phyloP scores from a whole-genome alignment of 164 flowering plant genomes.

The Protea cynaroides region DNA sequence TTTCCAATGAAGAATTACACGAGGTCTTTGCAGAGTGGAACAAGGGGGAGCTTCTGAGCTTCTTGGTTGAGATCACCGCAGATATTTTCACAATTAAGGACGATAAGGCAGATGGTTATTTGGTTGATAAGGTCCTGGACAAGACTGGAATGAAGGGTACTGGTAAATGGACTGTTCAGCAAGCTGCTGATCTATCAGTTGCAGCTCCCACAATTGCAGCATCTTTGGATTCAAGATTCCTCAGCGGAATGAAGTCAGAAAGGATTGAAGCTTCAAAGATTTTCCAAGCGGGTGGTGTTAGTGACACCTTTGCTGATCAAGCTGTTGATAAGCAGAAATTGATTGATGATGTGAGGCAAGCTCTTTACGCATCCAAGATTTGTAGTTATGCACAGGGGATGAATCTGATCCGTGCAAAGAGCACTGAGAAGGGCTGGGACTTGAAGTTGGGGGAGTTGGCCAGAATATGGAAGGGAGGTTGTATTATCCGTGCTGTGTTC shows the following conservation, averaged over 20 bases:
- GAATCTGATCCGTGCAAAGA: slow-evolving; percentile 76
- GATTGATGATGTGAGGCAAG: slow-evolving; percentile 68
- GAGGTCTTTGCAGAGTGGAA: slow-evolving; percentile 63
- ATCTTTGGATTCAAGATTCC: slow-evolving; percentile 60
- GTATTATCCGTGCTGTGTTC: slow-evolving; percentile 69
- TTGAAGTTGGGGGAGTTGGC: slow-evolving; percentile 69
- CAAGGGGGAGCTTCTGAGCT: slow-evolving; percentile 68
- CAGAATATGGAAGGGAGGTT: slow-evolving; percentile 82
- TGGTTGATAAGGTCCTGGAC: slow-evolving; percentile 77
- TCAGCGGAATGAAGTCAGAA: slow-evolving; percentile 69
- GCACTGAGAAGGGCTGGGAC: slow-evolving; percentile 64
- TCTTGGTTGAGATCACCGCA: slow-evolving; percentile 71
- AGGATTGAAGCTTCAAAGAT: slow-evolving; percentile 58
- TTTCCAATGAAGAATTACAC: slow-evolving; percentile 51
- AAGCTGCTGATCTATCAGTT: slow-evolving; percentile 74
- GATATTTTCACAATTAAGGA: slow-evolving; percentile 64
- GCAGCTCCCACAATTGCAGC: slow-evolving; percentile 71
- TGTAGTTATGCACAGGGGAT: slow-evolving; percentile 82
- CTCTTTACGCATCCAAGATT: slow-evolving; percentile 70
- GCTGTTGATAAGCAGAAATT: slow-evolving; percentile 47
- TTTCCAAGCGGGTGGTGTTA: slow-evolving; percentile 44
- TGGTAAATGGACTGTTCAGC: slow-evolving; percentile 83
- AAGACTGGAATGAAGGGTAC: slow-evolving; percentile 85
- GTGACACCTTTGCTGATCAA: slow-evolving; percentile 40
- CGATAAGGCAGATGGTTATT: slow-evolving; percentile 54